Base-by-base conservation (phyloP, 2,329 filamentous ascomycete genomes). In the Clarireedia monteithiana region DNA sequence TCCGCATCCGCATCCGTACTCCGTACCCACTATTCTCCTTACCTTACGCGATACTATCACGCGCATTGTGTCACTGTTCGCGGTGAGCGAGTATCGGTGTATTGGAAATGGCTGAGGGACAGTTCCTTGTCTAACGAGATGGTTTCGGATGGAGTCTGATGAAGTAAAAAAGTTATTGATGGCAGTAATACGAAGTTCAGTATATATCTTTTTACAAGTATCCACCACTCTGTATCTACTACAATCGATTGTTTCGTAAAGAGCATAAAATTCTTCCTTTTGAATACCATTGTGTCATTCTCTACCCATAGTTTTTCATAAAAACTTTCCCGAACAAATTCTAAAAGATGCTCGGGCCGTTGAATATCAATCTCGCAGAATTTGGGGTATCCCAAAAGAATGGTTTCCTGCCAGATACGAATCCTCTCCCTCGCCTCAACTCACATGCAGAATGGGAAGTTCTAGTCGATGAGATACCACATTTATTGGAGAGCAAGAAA, bases 361-460 rank as follows among this genome's bases (percentile, higher is more conserved):
- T 64, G 7, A 60, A 64, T 48, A 50, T 66, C 47, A 60, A 62
- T 12, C 52, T 67, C 15, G 56, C 57, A 10, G 62, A 63, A 4
- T 68, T 59, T 50, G 57, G 52, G 6, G 59, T 68, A n/a, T 67
- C 66, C 9, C 36, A 50, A 20, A 34, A 53, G 20, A 53, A 42
- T 36, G 91, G 89, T 39, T 96, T 96, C 68, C 79, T 96, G 5
- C 89, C 91, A 0, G 74, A 83, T 17, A 73, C 85, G 20, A 73
- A 79, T n/a, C 91, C 90, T 0, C 74, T 91, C 1, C 64, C 72
- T 17, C 77, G 85, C 0, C 79, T 89, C 63, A 65, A 79, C 0
- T 94, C 92, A 72, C 96, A 95, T 65, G 74, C 80, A 44, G 82
- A 84, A 30, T 96, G 91, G 91, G 91, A 96, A 68, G 71, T 78